Percentiles rank a stretch among this genome's conserved stretches.
Conservation (phyloP, 1,284 basidiomycete species). For the Ceratobasidium sp. region DNA sequence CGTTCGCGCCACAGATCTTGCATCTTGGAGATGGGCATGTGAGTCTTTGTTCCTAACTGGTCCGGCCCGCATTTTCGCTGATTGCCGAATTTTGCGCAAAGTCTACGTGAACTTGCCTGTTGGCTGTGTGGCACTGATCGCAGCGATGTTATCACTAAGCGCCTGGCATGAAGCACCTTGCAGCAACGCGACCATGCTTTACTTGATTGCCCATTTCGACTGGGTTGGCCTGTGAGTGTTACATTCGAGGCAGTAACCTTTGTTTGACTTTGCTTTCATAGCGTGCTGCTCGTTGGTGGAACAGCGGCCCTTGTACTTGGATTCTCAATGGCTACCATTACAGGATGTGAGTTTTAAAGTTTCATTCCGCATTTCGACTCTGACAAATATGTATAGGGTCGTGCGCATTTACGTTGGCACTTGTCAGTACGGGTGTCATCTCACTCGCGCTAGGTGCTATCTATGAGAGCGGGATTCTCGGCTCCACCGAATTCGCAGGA, state of each 20-base stretch:
- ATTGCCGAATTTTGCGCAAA: slow-evolving; percentile 46
- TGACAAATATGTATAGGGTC: slow-evolving; percentile 3
- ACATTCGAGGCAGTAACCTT: not conserved
- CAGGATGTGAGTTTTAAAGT: slow-evolving; percentile 62
- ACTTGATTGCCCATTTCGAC: slow-evolving; percentile 61
- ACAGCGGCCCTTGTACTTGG: slow-evolving; percentile 75
- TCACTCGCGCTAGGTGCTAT: slow-evolving; percentile 13
- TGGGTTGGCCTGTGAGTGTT: slow-evolving; percentile 72
- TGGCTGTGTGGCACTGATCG: slow-evolving; percentile 63
- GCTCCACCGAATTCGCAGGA: not conserved
- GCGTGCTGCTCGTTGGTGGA: slow-evolving; percentile 73
- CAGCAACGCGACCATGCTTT: not conserved
- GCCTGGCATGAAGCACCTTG: slow-evolving; percentile 41
- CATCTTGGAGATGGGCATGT: slow-evolving; percentile 82
- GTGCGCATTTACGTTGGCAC: slow-evolving; percentile 2
- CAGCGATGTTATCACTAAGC: slow-evolving; percentile 65
- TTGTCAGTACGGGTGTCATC: slow-evolving; percentile 4
- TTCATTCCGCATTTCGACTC: not conserved
- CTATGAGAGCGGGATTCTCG: slow-evolving; percentile 26
- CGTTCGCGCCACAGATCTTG: slow-evolving; percentile 37
- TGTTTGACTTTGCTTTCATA: slow-evolving; percentile 47
- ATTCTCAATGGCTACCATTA: slow-evolving; percentile 71
- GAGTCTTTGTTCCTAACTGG: slow-evolving; percentile 49
- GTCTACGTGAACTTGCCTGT: slow-evolving; percentile 83
- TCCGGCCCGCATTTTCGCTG: slow-evolving; percentile 28